phyloP scores from a whole-genome alignment of 2,329 filamentous ascomycete species.

The Septoria petroselini region DNA sequence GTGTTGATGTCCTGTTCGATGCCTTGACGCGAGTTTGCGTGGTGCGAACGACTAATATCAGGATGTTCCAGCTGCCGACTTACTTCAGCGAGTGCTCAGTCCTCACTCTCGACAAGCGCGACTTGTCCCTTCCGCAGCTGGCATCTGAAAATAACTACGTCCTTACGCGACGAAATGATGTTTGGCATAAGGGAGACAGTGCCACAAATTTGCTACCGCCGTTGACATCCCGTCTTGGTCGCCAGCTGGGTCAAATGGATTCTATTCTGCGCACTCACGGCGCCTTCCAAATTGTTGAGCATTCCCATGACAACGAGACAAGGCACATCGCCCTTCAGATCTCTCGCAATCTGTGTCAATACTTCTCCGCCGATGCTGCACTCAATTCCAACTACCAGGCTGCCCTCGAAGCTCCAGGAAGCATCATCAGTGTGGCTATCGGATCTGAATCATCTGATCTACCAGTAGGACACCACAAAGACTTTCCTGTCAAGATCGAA shows the following conservation, averaged over 20 bases:
- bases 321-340: conserved; percentile 51
- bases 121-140: not conserved
- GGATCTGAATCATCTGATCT: conserved; percentile 32
- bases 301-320: conserved; percentile 32
- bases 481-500: conserved; percentile 36
- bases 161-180: not conserved
- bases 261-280: conserved; percentile 52
- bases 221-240: conserved; percentile 41
- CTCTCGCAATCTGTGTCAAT: conserved; percentile 57
- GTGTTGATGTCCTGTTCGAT: conserved; percentile 43
- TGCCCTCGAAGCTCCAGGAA: conserved; percentile 39
- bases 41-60: conserved; percentile 46
- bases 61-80: conserved; percentile 27
- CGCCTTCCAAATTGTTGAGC: conserved; percentile 44
- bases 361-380: conserved; percentile 53
- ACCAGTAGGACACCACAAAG: conserved; percentile 20
- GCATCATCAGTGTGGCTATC: conserved; percentile 45
- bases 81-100: conserved; percentile 22
- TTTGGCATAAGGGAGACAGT: conserved; percentile 7
- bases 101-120: conserved; percentile 22
- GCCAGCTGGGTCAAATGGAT: conserved; percentile 53
- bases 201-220: not conserved
- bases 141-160: not conserved
- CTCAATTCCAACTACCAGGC: conserved; percentile 36
- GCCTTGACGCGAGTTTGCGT: conserved; percentile 35